Evolutionary conservation across 2,329 filamentous ascomycete species (phyloP).

Genomic region (Sordariomycetes sp.): DNA sequence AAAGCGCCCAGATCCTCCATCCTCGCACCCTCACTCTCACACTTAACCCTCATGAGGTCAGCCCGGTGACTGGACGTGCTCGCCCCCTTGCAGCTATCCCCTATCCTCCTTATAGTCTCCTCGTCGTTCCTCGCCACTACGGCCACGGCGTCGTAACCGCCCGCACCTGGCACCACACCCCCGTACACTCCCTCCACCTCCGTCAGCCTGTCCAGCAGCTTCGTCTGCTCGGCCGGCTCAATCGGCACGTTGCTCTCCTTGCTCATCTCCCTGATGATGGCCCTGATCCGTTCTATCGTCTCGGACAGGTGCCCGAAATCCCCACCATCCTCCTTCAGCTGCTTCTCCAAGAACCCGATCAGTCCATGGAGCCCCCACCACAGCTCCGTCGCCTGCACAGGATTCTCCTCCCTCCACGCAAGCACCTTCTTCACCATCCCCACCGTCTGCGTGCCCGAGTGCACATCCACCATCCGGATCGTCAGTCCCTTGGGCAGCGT

Average conservation of each 20-base stretch:
- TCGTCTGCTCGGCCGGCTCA: constrained; percentile 78
- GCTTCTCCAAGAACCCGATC: constrained; percentile 4
- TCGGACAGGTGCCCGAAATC: constrained; percentile 46
- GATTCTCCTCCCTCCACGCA: constrained; percentile 61
- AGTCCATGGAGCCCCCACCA: constrained; percentile 57
- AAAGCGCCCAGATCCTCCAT: constrained; percentile 33
- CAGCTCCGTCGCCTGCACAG: constrained; percentile 52
- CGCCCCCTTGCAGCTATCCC: constrained; percentile 53
- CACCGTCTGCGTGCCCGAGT: constrained; percentile 86
- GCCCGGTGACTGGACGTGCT: constrained; percentile 46
- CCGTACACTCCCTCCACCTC: constrained; percentile 70
- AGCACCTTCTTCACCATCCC: constrained; percentile 93
- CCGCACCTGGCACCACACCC: constrained; percentile 87
- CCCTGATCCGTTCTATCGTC: constrained; percentile 35
- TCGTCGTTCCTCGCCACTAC: constrained; percentile 67
- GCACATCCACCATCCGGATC: constrained; percentile 90
- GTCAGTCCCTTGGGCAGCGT: constrained; percentile 62
- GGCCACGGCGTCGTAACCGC: constrained; percentile 83
- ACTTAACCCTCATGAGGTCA: constrained; percentile 56
- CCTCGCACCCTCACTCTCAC: constrained; percentile 59
- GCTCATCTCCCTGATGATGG: constrained; percentile 68
- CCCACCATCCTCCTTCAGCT: constrained; percentile 47
- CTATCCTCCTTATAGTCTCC: constrained; percentile 53
- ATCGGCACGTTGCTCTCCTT: constrained; percentile 67
- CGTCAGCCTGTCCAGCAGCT: constrained; percentile 68